Conservation (phyloP, 345 rosid species). For the Kernera saxatilis region DNA sequence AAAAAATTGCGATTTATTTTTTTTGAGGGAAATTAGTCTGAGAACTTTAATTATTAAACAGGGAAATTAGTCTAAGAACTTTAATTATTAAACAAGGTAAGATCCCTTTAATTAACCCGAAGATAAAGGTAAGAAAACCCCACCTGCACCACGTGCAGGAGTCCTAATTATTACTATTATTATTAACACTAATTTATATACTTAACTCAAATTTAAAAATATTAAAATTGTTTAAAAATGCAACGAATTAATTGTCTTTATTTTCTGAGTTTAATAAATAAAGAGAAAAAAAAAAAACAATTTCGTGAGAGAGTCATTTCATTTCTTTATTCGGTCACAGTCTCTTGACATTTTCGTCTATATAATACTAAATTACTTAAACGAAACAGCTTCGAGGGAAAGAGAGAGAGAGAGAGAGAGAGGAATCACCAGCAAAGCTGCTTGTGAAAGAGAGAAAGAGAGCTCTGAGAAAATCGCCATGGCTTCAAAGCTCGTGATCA, state of each 20-base stretch:
- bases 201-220: not conserved
- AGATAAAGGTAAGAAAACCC: constrained; percentile 9
- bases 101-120: constrained; percentile 26
- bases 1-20: not conserved
- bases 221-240: not conserved
- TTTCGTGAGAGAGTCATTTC: not conserved
- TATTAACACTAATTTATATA: not conserved
- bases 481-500: constrained; percentile 82
- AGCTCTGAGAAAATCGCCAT: constrained; percentile 31
- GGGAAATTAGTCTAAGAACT: not conserved
- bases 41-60: constrained; percentile 13
- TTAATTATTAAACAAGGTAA: constrained; percentile 16
- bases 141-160: constrained; percentile 5
- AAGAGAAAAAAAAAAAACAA: not conserved
- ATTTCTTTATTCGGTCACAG: constrained; percentile 15
- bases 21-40: not conserved
- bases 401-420: constrained; percentile 15
- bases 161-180: not conserved
- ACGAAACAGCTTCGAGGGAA: not conserved
- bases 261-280: not conserved
- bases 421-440: not conserved
- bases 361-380: not conserved
- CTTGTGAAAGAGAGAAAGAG: not conserved
- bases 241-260: constrained; percentile 5
- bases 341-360: constrained; percentile 15